Percentiles rank a stretch among this genome's conserved stretches.
Evolutionary conservation across 371 early-diverging fungal species (phyloP).

Genomic region (Batkoa obscura): DNA sequence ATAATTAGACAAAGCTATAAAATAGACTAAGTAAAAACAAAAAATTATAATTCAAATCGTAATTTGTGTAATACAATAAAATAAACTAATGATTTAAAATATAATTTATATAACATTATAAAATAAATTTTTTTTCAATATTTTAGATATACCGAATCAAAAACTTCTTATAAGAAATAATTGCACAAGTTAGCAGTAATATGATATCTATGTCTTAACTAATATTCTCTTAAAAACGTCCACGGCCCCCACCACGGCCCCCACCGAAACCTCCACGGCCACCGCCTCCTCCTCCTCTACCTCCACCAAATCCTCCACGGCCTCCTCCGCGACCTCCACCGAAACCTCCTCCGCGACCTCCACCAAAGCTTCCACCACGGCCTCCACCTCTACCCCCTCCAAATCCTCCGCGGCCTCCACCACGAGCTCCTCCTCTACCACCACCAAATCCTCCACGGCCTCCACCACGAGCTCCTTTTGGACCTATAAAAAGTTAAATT

Average conservation of each 20-base stretch:
- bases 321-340: background rate
- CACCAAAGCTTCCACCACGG: constrained; percentile 3
- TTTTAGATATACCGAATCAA: too few relatives aligned
- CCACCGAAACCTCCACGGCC: background rate
- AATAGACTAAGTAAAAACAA: too few relatives aligned
- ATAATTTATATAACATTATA: too few relatives aligned
- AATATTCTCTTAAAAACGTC: too few relatives aligned
- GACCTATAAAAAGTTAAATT: constrained; percentile 3
- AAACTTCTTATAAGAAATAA: too few relatives aligned
- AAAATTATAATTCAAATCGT: too few relatives aligned
- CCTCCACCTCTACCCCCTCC: constrained; percentile 7
- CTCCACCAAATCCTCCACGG: background rate
- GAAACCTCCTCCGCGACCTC: constrained; percentile 3
- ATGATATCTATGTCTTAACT: too few relatives aligned
- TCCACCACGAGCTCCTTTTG: constrained; percentile 16
- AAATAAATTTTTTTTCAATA: too few relatives aligned
- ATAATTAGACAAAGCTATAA: too few relatives aligned
- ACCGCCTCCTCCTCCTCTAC: background rate
- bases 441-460: constrained; percentile 18
- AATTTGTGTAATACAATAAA: too few relatives aligned
- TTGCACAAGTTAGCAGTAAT: too few relatives aligned
- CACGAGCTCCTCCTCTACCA: constrained; percentile 14
- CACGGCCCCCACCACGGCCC: background rate
- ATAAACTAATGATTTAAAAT: too few relatives aligned
- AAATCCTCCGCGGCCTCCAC: constrained; percentile 5